Percentiles rank a stretch among this genome's conserved stretches.
phyloP scores from a whole-genome alignment of 106 monocot genomes.

The Allium fistulosum region DNA sequence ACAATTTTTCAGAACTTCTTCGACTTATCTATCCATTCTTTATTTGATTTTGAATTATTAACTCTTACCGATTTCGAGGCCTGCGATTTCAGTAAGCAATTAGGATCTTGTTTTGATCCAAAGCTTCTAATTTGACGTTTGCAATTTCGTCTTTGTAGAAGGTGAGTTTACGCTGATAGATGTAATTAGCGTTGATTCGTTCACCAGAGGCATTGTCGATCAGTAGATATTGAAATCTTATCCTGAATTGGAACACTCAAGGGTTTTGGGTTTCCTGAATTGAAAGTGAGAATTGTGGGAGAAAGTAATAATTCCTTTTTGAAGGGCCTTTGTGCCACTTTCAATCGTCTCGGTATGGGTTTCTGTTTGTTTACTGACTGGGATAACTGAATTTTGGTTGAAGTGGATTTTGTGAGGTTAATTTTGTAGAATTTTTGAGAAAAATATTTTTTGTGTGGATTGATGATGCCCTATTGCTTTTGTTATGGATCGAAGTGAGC shows the following conservation, averaged over 20 bases:
- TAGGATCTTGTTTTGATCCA: too few species aligned
- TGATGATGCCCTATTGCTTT: slow-evolving; percentile 15
- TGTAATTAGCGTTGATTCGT: too few species aligned
- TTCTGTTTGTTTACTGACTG: slow-evolving; percentile 2
- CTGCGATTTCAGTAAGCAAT: too few species aligned
- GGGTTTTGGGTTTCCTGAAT: neutral
- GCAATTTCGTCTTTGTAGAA: too few species aligned
- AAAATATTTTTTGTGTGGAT: neutral
- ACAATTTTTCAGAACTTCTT: too few species aligned
- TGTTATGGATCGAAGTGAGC: slow-evolving; percentile 31
- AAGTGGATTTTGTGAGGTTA: slow-evolving; percentile 1
- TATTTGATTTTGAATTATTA: too few species aligned
- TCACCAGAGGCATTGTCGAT: neutral
- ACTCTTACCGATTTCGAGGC: too few species aligned
- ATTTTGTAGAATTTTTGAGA: neutral
- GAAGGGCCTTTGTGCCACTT: neutral
- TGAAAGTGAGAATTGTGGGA: neutral
- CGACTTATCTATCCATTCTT: too few species aligned
- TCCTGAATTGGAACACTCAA: neutral
- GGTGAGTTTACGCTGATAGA: too few species aligned
- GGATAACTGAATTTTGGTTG: neutral
- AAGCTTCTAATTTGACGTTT: too few species aligned
- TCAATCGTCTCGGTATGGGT: neutral
- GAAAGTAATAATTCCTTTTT: neutral
- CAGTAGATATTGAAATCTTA: neutral